A percentile compares a stretch with the other conserved stretches of the same genome.
Conservation (phyloP, 116 monocot genomes). For the Papilionanthe hybrid region DNA sequence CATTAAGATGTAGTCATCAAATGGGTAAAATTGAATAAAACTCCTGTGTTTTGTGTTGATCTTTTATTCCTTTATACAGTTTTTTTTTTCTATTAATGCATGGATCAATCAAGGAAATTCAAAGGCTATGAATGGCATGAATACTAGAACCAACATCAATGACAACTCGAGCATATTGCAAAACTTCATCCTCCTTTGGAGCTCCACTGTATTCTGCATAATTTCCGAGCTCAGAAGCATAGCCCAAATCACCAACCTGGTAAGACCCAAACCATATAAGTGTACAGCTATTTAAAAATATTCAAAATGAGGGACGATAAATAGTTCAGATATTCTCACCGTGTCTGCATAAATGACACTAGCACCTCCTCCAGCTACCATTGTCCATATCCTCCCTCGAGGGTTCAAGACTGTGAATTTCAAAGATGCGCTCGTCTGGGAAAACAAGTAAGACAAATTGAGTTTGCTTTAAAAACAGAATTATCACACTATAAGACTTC, state of each 20-base stretch:
- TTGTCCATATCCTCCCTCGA: constrained; percentile 70
- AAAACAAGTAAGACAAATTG: neutral
- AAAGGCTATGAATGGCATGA: neutral
- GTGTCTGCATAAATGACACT: constrained; percentile 81
- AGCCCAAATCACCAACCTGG: constrained; percentile 72
- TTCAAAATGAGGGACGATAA: neutral
- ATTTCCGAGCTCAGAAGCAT: constrained; percentile 61
- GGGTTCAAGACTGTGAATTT: constrained; percentile 72
- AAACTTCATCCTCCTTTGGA: constrained; percentile 58
- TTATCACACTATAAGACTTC: neutral
- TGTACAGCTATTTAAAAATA: neutral
- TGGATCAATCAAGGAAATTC: neutral
- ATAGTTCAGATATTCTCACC: constrained; percentile 15
- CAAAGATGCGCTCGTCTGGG: constrained; percentile 66
- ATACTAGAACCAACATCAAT: constrained; percentile 36
- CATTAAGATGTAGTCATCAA: too few relatives aligned
- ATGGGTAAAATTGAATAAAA: too few relatives aligned
- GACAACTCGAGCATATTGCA: constrained; percentile 62
- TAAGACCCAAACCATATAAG: neutral
- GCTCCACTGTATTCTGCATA: constrained; percentile 67
- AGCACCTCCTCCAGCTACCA: constrained; percentile 80
- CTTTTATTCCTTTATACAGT: too few relatives aligned
- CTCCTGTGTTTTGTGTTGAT: too few relatives aligned
- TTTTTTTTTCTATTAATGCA: neutral
- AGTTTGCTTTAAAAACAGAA: neutral